These are phyloP conservation scores for Castanea mollissima DNA, from an alignment of 306 rosid genomes.

Conservation along the genomic window DNA sequence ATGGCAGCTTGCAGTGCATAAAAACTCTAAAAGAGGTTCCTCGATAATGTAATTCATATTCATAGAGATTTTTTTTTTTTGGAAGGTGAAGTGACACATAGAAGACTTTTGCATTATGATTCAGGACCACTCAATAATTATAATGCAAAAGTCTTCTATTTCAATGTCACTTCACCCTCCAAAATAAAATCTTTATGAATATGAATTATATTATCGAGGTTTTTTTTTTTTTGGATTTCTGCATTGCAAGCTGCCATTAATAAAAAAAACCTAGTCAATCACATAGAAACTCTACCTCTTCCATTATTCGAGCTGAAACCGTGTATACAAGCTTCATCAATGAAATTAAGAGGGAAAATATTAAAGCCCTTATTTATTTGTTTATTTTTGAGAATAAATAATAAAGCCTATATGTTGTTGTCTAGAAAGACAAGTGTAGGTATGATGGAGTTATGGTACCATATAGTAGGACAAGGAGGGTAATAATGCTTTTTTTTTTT, in stretches of 20 bases:
- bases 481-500: too few species aligned
- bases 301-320: constrained; percentile 82
- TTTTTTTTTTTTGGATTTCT: constrained; percentile 54
- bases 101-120: too few species aligned
- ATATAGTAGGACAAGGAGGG: not conserved
- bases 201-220: not conserved
- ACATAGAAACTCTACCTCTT: constrained; percentile 84
- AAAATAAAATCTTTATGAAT: too few species aligned
- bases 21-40: constrained; percentile 87
- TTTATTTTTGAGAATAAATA: too few species aligned
- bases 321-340: constrained; percentile 23
- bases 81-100: too few species aligned
- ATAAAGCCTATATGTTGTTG: too few species aligned
- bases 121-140: too few species aligned
- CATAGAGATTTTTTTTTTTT: not conserved
- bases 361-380: not conserved
- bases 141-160: too few species aligned
- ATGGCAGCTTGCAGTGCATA: constrained; percentile 83
- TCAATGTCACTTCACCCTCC: too few species aligned
- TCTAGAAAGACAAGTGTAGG: too few species aligned
- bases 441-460: not conserved
- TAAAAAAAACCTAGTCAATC: constrained; percentile 82
- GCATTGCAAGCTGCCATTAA: constrained; percentile 82
- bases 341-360: not conserved
- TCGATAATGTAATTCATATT: not conserved